These are phyloP conservation scores for Neophaeococcomyces aloes DNA, from an alignment of 2,329 filamentous ascomycete genomes.

Conservation along the genomic window DNA sequence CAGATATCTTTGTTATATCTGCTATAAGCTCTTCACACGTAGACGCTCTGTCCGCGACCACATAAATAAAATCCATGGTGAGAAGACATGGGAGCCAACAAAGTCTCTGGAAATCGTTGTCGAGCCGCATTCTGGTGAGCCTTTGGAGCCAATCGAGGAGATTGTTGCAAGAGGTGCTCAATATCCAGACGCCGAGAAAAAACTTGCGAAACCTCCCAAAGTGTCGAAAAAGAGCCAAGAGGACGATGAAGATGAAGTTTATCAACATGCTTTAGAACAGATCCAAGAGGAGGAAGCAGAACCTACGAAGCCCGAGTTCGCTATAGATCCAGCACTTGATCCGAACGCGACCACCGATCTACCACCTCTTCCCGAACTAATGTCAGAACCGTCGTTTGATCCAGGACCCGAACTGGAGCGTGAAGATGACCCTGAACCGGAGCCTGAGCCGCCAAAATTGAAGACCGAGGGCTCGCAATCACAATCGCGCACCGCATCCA, in stretches of 20 bases:
- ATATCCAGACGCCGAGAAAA: slow-evolving; percentile 13
- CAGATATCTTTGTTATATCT: slow-evolving; percentile 22
- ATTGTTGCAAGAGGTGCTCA: slow-evolving; percentile 19
- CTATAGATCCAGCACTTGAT: not conserved
- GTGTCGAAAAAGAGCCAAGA: slow-evolving; percentile 1
- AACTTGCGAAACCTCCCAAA: slow-evolving; percentile 12
- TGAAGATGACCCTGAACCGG: not conserved
- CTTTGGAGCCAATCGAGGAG: slow-evolving; percentile 19
- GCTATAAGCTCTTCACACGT: slow-evolving; percentile 21
- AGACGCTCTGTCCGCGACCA: slow-evolving; percentile 21
- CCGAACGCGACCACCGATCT: not conserved
- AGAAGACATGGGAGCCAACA: slow-evolving; percentile 20
- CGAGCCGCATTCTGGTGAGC: slow-evolving; percentile 19
- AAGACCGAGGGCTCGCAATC: slow-evolving; percentile 15
- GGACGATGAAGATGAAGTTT: slow-evolving; percentile 8
- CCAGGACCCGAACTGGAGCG: not conserved
- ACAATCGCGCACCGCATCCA: slow-evolving; percentile 11
- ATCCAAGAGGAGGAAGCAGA: slow-evolving; percentile 2
- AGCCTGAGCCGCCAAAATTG: slow-evolving; percentile 9
- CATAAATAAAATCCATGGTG: slow-evolving; percentile 22
- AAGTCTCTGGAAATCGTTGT: slow-evolving; percentile 21
- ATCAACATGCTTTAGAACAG: slow-evolving; percentile 2
- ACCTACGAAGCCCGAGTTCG: not conserved
- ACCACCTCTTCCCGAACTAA: not conserved
- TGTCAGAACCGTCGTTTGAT: not conserved